phyloP scores from a whole-genome alignment of 345 rosid species.

The Conringia planisiliqua region DNA sequence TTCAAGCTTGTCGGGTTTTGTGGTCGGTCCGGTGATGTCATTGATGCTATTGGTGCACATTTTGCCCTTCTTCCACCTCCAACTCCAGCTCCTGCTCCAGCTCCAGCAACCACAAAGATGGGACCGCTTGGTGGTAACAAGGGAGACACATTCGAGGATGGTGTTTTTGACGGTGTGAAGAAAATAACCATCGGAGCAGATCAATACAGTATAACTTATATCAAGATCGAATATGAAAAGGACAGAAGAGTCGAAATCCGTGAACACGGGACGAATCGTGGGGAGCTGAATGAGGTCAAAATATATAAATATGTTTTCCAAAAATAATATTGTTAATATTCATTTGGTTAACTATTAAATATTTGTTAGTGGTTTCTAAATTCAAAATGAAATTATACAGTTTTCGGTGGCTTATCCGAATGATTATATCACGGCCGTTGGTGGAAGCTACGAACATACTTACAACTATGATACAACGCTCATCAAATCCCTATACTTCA shows the following conservation, averaged over 20 bases:
- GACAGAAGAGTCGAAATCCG: not conserved
- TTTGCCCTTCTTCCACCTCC: constrained; percentile 5
- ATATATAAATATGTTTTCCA: not conserved
- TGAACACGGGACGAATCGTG: constrained; percentile 10
- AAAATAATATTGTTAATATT: not conserved
- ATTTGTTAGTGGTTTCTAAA: not conserved
- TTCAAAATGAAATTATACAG: constrained; percentile 14
- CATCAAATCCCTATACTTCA: not conserved
- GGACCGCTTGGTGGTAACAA: constrained; percentile 22
- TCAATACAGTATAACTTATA: not conserved
- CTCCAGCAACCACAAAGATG: not conserved
- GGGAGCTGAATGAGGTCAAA: constrained; percentile 9
- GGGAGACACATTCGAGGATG: constrained; percentile 26
- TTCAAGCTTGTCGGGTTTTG: constrained; percentile 29
- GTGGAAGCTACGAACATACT: not conserved
- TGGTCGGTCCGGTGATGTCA: constrained; percentile 9
- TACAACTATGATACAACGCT: not conserved
- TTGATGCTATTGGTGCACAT: constrained; percentile 27
- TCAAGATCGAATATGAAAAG: constrained; percentile 24
- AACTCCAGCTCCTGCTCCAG: not conserved
- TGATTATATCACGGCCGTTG: not conserved
- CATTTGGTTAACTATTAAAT: not conserved
- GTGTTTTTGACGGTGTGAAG: constrained; percentile 19
- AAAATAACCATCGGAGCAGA: constrained; percentile 11
- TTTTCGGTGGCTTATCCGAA: not conserved